Evolutionary conservation across 2,329 filamentous ascomycete genomes (phyloP), one percentile per base, ranked within the genome.

Genomic region (Penicillium verrucosum): DNA sequence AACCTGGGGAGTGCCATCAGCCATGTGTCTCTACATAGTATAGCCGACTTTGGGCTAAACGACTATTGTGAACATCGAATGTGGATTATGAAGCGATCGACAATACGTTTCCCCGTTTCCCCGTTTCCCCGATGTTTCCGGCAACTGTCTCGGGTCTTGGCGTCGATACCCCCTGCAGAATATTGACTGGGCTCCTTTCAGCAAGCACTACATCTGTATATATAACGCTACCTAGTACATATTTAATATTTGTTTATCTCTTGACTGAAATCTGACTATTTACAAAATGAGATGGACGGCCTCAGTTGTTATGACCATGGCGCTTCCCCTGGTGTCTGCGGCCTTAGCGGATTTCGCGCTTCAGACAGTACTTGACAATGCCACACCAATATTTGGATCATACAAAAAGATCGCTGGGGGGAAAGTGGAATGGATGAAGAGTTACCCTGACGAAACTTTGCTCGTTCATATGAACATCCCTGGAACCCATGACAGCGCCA

Each of bases 391-490:
- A 21, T 78, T 81, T 60, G 79, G 79, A 12, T 16, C 62, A 12
- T 74, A 71, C 42, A 51, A 52, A 5, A 67, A 66, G 8, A 60
- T 54, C 5, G 55, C 60, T 1, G 54, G 47, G 1, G 54, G 58
- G 25, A 72, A 69, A 4, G 65, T 77, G 2, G 67, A 67, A 41
- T 82, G 80, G 80, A 82, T 82, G 80, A 70, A 71, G 25, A 53
- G 44, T 0, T 71, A 79, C 40, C 64, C 74, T 1, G 79, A 82
- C 59, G 58, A 70, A 14, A 80, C 73, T 0, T 71, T 64, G 3
- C 60, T 82, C 0, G 71, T 76, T 3, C 78, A 78, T 18, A 73
- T 82, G 66, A 81, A 78, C 60, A 77, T 82, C 38, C 80, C 80
- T 2, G 81, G 80, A 1, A 76, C 80, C 7, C 60, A 82, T 66